Percentiles rank a stretch among this genome's conserved stretches.
phyloP scores from a whole-genome alignment of 202 grass and related monocot species.

The Dendrocalamus latiflorus region DNA sequence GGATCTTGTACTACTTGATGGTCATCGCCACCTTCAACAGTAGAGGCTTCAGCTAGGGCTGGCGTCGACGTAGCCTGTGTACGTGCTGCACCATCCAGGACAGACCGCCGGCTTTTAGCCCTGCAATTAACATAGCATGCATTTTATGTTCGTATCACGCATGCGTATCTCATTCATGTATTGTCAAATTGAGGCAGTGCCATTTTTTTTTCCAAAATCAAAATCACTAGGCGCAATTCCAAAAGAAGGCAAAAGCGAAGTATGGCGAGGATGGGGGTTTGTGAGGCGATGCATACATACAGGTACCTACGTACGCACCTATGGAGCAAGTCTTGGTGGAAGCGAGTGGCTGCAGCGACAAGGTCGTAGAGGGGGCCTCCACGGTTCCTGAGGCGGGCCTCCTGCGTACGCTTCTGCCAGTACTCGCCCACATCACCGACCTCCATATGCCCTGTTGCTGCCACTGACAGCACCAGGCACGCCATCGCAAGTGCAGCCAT shows the following conservation, averaged over 20 bases:
- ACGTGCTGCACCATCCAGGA: not conserved
- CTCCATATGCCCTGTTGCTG: not conserved
- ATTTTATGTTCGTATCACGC: too few relatives aligned
- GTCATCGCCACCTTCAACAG: not conserved
- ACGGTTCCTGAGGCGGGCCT: not conserved
- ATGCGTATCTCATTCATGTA: too few relatives aligned
- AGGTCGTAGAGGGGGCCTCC: not conserved
- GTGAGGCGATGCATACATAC: too few relatives aligned
- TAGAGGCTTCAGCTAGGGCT: not conserved
- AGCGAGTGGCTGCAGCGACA: not conserved
- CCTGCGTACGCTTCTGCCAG: not conserved
- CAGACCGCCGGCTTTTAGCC: not conserved
- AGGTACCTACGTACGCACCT: too few relatives aligned
- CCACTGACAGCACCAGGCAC: not conserved
- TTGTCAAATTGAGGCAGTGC: too few relatives aligned
- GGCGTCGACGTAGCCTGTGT: not conserved
- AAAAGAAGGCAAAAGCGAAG: too few relatives aligned
- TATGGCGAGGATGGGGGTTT: too few relatives aligned
- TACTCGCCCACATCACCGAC: constrained; percentile 27
- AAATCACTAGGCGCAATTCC: too few relatives aligned
- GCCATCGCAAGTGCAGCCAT: not conserved
- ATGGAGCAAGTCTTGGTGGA: not conserved
- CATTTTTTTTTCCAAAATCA: too few relatives aligned
- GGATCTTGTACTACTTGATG: not conserved
- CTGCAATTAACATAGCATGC: too few relatives aligned